Evolutionary conservation across 306 rosid species (phyloP).

Genomic region (Vachellia pachyceras): DNA sequence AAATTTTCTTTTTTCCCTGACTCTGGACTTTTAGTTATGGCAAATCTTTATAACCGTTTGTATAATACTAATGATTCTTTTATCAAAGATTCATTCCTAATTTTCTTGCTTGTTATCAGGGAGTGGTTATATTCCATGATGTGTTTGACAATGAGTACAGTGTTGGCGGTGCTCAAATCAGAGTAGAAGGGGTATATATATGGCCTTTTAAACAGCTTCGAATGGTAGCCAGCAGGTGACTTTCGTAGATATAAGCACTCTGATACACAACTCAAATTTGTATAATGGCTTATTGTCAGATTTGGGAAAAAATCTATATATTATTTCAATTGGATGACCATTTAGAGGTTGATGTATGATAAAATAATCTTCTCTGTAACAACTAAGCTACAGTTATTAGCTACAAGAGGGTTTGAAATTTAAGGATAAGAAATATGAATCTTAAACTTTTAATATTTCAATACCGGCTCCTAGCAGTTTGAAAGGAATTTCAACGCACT

Average conservation of each 20-base stretch:
- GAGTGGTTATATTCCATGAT: conserved; percentile 84
- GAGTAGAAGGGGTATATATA: conserved; percentile 98
- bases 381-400: background rate
- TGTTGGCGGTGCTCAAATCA: conserved; percentile 89
- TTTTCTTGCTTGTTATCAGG: conserved; percentile 62
- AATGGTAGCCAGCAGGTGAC: conserved; percentile 90
- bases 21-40: background rate
- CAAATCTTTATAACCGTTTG: background rate
- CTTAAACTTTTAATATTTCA: background rate
- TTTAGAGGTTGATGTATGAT: conserved; percentile 16
- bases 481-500: conserved; percentile 1
- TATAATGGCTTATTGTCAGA: conserved; percentile 8
- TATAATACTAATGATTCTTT: background rate
- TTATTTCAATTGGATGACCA: background rate
- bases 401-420: conserved; percentile 12
- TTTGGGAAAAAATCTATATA: background rate
- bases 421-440: conserved; percentile 2
- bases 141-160: conserved; percentile 81
- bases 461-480: background rate
- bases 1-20: background rate
- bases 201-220: conserved; percentile 99
- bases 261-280: conserved; percentile 32
- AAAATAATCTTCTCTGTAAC: conserved; percentile 12
- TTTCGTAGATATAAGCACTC: background rate
- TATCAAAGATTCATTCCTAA: background rate